A percentile compares a stretch with the other conserved stretches of the same genome.
These are phyloP conservation scores for Termitomyces sp. DNA, from an alignment of 1,284 basidiomycete genomes.

Conservation along the genomic window DNA sequence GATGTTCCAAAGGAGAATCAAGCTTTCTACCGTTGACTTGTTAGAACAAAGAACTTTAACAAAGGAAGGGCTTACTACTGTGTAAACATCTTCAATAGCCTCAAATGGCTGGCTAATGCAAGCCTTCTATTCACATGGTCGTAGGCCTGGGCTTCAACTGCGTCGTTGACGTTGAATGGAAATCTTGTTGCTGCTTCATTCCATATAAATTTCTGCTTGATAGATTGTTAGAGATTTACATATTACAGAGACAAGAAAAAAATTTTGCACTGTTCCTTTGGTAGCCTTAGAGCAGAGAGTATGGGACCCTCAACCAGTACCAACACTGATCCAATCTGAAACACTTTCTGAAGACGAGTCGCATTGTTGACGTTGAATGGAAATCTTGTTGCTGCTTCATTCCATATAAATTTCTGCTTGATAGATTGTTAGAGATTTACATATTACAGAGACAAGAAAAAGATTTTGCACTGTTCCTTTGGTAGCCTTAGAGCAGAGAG, in stretches of 20 bases:
- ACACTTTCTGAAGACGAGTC: neutral
- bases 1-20: neutral
- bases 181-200: neutral
- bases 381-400: neutral
- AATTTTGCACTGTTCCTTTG: no score
- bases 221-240: neutral
- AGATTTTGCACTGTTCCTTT: no score
- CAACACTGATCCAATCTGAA: neutral
- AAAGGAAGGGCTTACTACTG: neutral
- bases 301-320: neutral
- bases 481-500: neutral
- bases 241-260: no score
- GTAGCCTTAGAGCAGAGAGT: neutral
- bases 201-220: neutral
- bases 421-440: no score
- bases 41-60: neutral
- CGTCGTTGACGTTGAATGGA: neutral
- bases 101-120: neutral
- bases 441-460: neutral
- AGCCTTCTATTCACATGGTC: neutral
- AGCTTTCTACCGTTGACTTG: neutral
- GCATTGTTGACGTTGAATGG: neutral
- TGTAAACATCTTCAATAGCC: neutral
- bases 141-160: conserved; percentile 4
- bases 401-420: neutral